A percentile compares a stretch with the other conserved stretches of the same genome.
phyloP scores from a whole-genome alignment of 495 filamentous ascomycete genomes.

The Tuber brumale region DNA sequence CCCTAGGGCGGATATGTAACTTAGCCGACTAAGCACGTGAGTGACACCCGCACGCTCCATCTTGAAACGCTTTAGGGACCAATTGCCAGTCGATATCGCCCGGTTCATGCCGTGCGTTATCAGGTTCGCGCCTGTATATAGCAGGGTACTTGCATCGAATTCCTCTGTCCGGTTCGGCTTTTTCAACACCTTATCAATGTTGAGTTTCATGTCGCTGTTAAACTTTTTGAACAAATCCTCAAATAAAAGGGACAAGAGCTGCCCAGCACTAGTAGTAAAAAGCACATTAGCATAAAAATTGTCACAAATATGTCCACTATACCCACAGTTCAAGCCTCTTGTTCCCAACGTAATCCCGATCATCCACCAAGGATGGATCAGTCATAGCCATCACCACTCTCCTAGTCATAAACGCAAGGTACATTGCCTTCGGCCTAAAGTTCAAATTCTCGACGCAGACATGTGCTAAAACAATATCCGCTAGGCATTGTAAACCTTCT shows the following conservation, averaged over 20 bases:
- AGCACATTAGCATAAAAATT: background rate
- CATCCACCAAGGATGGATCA: constrained; percentile 80
- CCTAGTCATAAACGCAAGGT: constrained; percentile 91
- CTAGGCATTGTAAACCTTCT: constrained; percentile 84
- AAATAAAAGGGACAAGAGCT: constrained; percentile 89
- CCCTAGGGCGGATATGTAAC: constrained; percentile 94
- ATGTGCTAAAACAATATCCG: constrained; percentile 85
- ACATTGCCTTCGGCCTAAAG: constrained; percentile 90
- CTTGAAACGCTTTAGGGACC: constrained; percentile 92
- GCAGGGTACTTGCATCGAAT: constrained; percentile 74
- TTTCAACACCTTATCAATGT: constrained; percentile 86
- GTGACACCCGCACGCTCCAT: constrained; percentile 98
- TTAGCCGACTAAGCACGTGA: constrained; percentile 88
- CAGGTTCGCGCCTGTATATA: constrained; percentile 66
- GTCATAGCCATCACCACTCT: constrained; percentile 88
- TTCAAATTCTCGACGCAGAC: constrained; percentile 83
- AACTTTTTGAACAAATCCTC: constrained; percentile 97
- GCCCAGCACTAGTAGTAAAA: constrained; percentile 55
- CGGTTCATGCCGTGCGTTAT: constrained; percentile 89
- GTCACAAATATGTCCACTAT: background rate
- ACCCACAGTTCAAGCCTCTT: constrained; percentile 77
- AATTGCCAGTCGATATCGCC: constrained; percentile 93
- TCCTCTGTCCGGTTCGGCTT: constrained; percentile 77
- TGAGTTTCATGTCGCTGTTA: constrained; percentile 74
- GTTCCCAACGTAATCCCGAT: constrained; percentile 96